These are phyloP conservation scores for Aureobasidium leucospermi DNA, from an alignment of 2,329 filamentous ascomycete genomes.

Conservation along the genomic window DNA sequence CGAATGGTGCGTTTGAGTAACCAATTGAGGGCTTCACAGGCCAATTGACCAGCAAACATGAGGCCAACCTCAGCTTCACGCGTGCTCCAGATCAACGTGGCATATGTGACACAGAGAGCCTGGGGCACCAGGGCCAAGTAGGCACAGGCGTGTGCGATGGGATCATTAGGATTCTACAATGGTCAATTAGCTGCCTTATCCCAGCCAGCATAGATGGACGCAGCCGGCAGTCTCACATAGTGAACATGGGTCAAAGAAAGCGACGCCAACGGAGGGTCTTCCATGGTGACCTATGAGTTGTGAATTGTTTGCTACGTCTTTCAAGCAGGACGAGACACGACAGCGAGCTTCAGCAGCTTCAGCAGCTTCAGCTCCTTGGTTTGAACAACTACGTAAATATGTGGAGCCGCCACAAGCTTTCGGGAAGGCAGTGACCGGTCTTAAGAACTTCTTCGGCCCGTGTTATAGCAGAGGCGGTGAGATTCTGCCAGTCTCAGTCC, in stretches of 20 bases:
- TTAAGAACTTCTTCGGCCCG: neutral
- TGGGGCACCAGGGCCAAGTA: conserved; percentile 93
- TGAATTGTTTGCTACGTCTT: neutral
- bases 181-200: neutral
- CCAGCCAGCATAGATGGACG: neutral
- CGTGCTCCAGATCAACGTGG: conserved; percentile 80
- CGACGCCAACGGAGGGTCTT: conserved; percentile 63
- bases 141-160: conserved; percentile 77
- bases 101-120: conserved; percentile 82
- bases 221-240: conserved; percentile 57
- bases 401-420: neutral
- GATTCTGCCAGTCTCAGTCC: neutral
- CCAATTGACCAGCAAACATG: conserved; percentile 87
- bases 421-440: neutral
- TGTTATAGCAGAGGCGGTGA: neutral
- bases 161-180: conserved; percentile 72
- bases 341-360: neutral
- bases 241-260: conserved; percentile 92
- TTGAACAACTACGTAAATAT: too few relatives aligned
- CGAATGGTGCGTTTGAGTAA: conserved; percentile 82
- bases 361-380: too few relatives aligned
- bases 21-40: conserved; percentile 88
- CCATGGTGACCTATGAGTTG: conserved; percentile 29
- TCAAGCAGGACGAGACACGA: neutral
- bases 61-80: conserved; percentile 83